Evolutionary conservation across 2,329 filamentous ascomycete genomes (phyloP).

Genomic region (Microdochium nivale): DNA sequence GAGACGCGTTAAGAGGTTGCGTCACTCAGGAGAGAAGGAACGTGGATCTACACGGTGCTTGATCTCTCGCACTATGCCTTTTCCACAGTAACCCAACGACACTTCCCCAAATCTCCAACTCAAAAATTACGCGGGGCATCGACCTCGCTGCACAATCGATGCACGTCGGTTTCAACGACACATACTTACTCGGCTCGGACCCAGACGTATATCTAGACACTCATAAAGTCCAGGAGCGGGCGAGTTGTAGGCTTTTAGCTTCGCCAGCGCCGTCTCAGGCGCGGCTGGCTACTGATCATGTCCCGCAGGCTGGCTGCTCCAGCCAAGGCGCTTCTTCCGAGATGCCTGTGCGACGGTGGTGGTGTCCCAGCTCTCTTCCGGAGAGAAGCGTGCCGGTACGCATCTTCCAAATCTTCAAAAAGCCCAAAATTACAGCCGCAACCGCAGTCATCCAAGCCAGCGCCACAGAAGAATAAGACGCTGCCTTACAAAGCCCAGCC

Average conservation of each 20-base stretch:
- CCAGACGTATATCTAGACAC: too few relatives aligned
- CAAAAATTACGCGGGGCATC: not conserved
- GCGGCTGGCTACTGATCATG: not conserved
- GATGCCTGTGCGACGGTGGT: not conserved
- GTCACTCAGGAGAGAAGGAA: not conserved
- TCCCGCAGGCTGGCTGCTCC: not conserved
- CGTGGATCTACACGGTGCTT: not conserved
- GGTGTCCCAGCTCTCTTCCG: not conserved
- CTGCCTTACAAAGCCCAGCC: not conserved
- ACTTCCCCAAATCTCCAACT: constrained; percentile 1
- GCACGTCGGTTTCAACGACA: too few relatives aligned
- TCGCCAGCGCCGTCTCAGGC: too few relatives aligned
- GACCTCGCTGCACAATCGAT: not conserved
- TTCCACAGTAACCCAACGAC: not conserved
- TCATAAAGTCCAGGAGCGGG: too few relatives aligned
- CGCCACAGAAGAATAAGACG: not conserved
- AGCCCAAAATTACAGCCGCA: too few relatives aligned
- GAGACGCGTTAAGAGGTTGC: not conserved
- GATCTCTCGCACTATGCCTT: not conserved
- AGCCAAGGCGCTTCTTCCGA: not conserved
- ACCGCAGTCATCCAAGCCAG: not conserved
- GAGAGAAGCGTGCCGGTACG: not conserved
- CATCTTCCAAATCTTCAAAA: not conserved
- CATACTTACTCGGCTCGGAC: too few relatives aligned
- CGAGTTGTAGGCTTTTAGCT: too few relatives aligned